Conservation (phyloP, 2,329 filamentous ascomycete genomes). For the Pleurostoma richardsiae region DNA sequence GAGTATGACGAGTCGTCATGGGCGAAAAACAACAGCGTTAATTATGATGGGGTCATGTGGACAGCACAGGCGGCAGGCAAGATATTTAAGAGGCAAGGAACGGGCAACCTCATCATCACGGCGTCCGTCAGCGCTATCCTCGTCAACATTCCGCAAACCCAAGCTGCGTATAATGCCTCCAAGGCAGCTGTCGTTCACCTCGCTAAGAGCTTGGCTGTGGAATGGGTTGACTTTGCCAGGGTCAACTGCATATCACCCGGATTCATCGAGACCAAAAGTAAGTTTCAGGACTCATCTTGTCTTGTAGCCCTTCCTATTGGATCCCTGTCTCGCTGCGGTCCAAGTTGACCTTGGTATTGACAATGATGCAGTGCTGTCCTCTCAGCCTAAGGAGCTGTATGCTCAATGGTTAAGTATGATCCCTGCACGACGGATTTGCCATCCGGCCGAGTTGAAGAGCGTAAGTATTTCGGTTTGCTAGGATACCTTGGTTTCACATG, state of each 20-base stretch:
- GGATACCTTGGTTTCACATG: no score
- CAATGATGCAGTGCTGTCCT: conserved; percentile 6
- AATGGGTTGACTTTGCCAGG: conserved; percentile 1
- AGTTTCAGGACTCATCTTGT: neutral
- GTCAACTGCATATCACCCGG: conserved; percentile 14
- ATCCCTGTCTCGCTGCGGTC: no score
- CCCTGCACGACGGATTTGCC: conserved; percentile 10
- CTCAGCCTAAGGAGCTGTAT: conserved; percentile 10
- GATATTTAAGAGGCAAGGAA: conserved; percentile 17
- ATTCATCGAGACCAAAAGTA: conserved; percentile 10
- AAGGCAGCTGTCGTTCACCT: conserved; percentile 7
- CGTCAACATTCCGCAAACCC: conserved; percentile 10
- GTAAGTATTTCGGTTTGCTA: neutral
- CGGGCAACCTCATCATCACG: conserved; percentile 20
- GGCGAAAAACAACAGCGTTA: conserved; percentile 16
- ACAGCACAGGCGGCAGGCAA: conserved; percentile 15
- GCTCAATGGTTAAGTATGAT: conserved; percentile 12
- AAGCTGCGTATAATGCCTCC: conserved; percentile 4
- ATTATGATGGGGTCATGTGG: conserved; percentile 21
- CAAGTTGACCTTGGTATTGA: no score
- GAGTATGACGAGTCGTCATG: conserved; percentile 19
- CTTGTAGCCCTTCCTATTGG: no score
- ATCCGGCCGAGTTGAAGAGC: conserved; percentile 12
- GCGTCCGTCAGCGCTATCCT: conserved; percentile 13
- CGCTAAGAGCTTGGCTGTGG: conserved; percentile 6